These are phyloP conservation scores for Trypanosoma grayi DNA, from an alignment of 208 protist genomes.

Conservation along the genomic window DNA sequence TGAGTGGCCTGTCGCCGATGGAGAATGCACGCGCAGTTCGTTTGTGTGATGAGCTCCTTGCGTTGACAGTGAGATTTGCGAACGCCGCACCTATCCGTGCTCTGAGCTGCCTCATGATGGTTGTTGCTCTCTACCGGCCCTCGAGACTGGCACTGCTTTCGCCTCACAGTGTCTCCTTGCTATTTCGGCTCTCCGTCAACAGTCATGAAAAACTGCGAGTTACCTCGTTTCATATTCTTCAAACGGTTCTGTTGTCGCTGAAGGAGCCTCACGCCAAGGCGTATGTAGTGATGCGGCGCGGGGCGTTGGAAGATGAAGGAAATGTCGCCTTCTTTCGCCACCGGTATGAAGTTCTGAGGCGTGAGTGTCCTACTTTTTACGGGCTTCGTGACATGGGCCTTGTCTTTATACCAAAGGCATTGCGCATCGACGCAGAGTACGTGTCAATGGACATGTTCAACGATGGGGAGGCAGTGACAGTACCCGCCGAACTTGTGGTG, in stretches of 20 bases:
- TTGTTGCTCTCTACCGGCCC: constrained; percentile 6
- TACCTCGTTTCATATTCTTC: constrained; percentile 21
- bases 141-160: constrained; percentile 19
- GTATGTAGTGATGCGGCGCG: constrained; percentile 12
- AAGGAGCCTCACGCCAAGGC: constrained; percentile 11
- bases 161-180: constrained; percentile 1
- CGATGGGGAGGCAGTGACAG: constrained; percentile 8
- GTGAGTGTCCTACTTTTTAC: constrained; percentile 22
- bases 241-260: constrained; percentile 16
- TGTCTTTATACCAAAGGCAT: constrained; percentile 17
- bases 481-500: background rate
- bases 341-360: constrained; percentile 18
- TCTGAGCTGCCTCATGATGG: constrained; percentile 5
- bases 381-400: constrained; percentile 15
- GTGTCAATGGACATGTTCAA: constrained; percentile 13
- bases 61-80: constrained; percentile 5
- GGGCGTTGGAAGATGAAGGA: constrained; percentile 9
- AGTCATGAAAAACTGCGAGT: constrained; percentile 1
- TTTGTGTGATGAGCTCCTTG: constrained; percentile 19
- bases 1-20: constrained; percentile 1
- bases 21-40: background rate
- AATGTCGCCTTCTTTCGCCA: constrained; percentile 19
- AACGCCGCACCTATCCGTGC: constrained; percentile 3
- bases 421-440: constrained; percentile 13
- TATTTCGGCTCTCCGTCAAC: constrained; percentile 22